These are phyloP conservation scores for Periconia sp. DNA, from an alignment of 2,329 filamentous ascomycete species.

Conservation along the genomic window DNA sequence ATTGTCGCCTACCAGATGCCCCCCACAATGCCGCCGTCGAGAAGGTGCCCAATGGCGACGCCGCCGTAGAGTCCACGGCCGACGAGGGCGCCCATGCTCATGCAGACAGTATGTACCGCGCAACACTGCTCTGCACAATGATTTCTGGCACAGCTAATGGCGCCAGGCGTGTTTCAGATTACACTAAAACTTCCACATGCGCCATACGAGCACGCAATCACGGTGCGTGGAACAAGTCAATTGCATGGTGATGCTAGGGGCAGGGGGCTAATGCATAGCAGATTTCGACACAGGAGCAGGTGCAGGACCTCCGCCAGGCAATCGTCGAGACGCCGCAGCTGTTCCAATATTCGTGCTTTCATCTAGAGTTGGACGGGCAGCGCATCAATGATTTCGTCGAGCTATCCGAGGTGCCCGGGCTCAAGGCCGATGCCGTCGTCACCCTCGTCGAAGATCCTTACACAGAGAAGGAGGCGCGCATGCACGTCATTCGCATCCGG, in stretches of 20 bases:
- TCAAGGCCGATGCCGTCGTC: constrained; percentile 79
- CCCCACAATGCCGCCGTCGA: constrained; percentile 31
- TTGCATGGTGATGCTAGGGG: background rate
- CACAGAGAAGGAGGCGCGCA: constrained; percentile 95
- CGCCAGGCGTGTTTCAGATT: constrained; percentile 67
- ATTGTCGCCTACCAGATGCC: constrained; percentile 25
- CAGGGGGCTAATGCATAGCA: constrained; percentile 48
- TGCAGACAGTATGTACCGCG: constrained; percentile 36
- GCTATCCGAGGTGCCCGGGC: constrained; percentile 83
- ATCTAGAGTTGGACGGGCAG: constrained; percentile 87
- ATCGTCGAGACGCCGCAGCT: constrained; percentile 92
- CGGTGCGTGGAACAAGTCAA: constrained; percentile 62
- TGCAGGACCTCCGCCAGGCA: constrained; percentile 95
- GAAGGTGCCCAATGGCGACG: constrained; percentile 24
- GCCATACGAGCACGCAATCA: constrained; percentile 80
- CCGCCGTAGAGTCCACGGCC: constrained; percentile 23
- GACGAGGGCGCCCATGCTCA: constrained; percentile 36
- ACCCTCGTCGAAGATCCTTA: constrained; percentile 91
- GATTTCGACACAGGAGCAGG: constrained; percentile 92
- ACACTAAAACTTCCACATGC: constrained; percentile 83
- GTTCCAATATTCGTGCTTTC: constrained; percentile 98
- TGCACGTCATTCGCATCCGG: constrained; percentile 89
- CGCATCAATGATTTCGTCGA: constrained; percentile 95
- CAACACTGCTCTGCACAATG: too few relatives aligned
- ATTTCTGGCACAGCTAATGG: constrained; percentile 11